Evolutionary conservation across 352 stramenopile genomes (phyloP).

Genomic region (Pythium apleroticum): DNA sequence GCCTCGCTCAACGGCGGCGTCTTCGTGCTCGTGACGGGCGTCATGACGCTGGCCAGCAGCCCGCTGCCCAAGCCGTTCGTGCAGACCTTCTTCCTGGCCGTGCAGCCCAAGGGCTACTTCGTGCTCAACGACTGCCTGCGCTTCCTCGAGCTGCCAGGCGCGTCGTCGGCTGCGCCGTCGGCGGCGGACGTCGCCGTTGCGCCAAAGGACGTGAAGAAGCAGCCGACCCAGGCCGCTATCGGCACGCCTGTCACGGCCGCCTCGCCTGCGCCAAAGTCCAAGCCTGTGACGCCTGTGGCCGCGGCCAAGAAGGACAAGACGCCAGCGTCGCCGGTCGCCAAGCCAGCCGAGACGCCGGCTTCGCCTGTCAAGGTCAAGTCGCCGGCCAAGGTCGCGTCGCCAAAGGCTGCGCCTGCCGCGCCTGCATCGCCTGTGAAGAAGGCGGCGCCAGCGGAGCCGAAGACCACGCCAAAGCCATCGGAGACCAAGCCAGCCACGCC

Average conservation of each 20-base stretch:
- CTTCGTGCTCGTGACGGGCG: conserved; percentile 82
- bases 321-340: conserved; percentile 18
- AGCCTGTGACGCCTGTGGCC: conserved; percentile 17
- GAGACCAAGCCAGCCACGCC: conserved; percentile 36
- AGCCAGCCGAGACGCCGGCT: conserved; percentile 21
- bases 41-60: conserved; percentile 73
- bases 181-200: conserved; percentile 26
- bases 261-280: conserved; percentile 25
- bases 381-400: conserved; percentile 27
- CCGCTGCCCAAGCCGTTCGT: conserved; percentile 72
- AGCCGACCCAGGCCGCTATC: conserved; percentile 36
- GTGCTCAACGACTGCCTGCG: conserved; percentile 86
- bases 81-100: conserved; percentile 86
- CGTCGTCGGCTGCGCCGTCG: conserved; percentile 21
- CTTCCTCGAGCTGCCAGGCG: conserved; percentile 69
- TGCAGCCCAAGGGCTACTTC: conserved; percentile 88
- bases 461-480: conserved; percentile 32
- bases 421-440: conserved; percentile 41
- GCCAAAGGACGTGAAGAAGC: conserved; percentile 36
- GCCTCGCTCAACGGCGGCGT: conserved; percentile 66
- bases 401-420: conserved; percentile 27
- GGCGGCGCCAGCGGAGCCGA: conserved; percentile 38
- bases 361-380: conserved; percentile 37
- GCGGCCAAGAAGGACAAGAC: conserved; percentile 31
- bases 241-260: conserved; percentile 33